Conservation (phyloP, 1,139 yeast genomes). For the Pichia sp. region DNA sequence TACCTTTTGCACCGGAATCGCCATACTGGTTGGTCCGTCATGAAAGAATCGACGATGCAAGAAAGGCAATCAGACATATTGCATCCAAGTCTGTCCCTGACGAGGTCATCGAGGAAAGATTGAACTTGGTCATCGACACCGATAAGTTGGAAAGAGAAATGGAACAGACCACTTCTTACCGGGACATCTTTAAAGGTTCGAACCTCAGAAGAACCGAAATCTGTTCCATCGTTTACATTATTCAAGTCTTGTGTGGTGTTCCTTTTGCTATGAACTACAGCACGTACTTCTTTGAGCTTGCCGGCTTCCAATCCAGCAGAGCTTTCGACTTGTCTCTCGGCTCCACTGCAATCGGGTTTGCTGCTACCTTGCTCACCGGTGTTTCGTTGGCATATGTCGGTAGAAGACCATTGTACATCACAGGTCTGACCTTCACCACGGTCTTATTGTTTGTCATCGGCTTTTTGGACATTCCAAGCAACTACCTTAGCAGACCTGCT, state of each 20-base stretch:
- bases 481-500: background rate
- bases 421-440: background rate
- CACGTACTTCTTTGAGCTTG: slow-evolving; percentile 1
- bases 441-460: slow-evolving; percentile 1
- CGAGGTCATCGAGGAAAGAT: background rate
- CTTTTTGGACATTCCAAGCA: background rate
- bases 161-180: background rate
- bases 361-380: background rate
- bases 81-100: background rate
- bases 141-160: background rate
- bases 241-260: slow-evolving; percentile 1
- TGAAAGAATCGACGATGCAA: background rate
- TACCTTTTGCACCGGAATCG: background rate
- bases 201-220: background rate
- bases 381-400: background rate
- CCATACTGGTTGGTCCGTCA: slow-evolving; percentile 3
- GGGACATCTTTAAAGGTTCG: background rate
- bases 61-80: background rate
- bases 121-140: background rate
- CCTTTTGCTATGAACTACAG: background rate
- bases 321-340: slow-evolving; percentile 2
- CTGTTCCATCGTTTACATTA: background rate
- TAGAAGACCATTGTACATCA: background rate
- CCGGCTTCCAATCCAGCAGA: background rate
- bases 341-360: slow-evolving; percentile 1